phyloP scores from a whole-genome alignment of 176 grass and related monocot genomes.

The Alloteropsis semialata region DNA sequence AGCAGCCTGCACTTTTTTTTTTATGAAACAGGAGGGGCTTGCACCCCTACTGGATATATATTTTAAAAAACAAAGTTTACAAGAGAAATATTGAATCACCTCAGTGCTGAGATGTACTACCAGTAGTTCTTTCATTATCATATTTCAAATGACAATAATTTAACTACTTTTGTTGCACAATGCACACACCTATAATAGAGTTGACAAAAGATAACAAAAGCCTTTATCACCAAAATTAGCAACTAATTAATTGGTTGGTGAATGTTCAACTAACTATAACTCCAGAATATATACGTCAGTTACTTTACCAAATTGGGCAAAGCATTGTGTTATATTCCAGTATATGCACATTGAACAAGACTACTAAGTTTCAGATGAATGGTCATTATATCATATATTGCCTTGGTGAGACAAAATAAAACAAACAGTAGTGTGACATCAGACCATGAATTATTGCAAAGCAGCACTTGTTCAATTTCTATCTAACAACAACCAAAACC shows the following conservation, averaged over 20 bases:
- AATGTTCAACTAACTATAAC: background rate
- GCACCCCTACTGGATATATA: too few species aligned
- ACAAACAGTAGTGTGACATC: background rate
- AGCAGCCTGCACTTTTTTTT: background rate
- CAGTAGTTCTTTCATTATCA: background rate
- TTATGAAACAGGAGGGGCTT: too few species aligned
- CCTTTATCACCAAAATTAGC: background rate
- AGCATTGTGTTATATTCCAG: background rate
- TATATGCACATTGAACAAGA: background rate
- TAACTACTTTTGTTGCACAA: background rate
- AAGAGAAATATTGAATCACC: background rate
- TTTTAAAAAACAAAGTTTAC: too few species aligned
- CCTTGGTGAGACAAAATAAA: background rate
- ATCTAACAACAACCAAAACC: background rate
- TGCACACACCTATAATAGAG: background rate
- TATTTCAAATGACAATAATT: background rate
- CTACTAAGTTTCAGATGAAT: conserved; percentile 8
- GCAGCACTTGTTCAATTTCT: conserved; percentile 7
- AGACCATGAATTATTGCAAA: background rate
- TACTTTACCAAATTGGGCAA: background rate
- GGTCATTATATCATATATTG: background rate
- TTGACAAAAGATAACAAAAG: background rate
- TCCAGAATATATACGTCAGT: background rate
- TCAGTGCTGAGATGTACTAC: background rate
- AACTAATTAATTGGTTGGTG: background rate